Evolutionary conservation across 371 early-diverging fungal genomes (phyloP).

Genomic region (Globomyces sp.): DNA sequence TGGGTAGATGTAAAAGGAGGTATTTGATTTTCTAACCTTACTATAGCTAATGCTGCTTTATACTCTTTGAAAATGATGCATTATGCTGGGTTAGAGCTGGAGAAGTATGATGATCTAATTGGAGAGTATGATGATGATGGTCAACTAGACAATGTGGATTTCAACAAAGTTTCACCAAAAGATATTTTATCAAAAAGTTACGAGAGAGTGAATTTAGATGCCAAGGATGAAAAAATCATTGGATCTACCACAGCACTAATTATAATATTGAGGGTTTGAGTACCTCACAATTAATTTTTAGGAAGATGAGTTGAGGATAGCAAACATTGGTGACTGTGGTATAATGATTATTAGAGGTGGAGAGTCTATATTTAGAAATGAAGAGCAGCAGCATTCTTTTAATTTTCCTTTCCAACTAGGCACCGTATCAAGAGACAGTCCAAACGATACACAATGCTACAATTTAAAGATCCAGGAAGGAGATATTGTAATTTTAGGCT

Average conservation of each 20-base stretch:
- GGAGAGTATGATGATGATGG: conserved; percentile 43
- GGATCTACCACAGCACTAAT: conserved; percentile 91
- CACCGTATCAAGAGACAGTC: conserved; percentile 42
- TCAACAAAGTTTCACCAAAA: conserved; percentile 72
- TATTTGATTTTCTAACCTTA: conserved; percentile 18
- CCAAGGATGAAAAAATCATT: conserved; percentile 62
- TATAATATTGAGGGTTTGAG: conserved; percentile 65
- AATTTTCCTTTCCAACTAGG: conserved; percentile 60
- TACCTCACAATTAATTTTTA: conserved; percentile 4
- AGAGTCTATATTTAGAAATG: conserved; percentile 85
- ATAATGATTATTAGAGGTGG: conserved; percentile 82
- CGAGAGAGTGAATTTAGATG: conserved; percentile 66
- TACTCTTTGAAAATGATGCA: conserved; percentile 92
- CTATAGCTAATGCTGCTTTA: conserved; percentile 82
- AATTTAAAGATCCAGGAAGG: conserved; percentile 69
- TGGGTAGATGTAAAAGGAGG: conserved; percentile 59
- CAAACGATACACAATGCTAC: conserved; percentile 53
- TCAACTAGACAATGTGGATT: conserved; percentile 57
- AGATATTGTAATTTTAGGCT: conserved; percentile 55
- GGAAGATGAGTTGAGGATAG: conserved; percentile 87
- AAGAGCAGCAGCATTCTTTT: conserved; percentile 67
- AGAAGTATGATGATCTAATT: conserved; percentile 72
- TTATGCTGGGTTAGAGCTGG: conserved; percentile 77
- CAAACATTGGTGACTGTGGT: conserved; percentile 94
- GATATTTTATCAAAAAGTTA: conserved; percentile 77